Percentiles rank a stretch among this genome's conserved stretches.
These are phyloP conservation scores for Cryptococcus jaspeensis DNA, from an alignment of 1,284 basidiomycete genomes.

Conservation along the genomic window DNA sequence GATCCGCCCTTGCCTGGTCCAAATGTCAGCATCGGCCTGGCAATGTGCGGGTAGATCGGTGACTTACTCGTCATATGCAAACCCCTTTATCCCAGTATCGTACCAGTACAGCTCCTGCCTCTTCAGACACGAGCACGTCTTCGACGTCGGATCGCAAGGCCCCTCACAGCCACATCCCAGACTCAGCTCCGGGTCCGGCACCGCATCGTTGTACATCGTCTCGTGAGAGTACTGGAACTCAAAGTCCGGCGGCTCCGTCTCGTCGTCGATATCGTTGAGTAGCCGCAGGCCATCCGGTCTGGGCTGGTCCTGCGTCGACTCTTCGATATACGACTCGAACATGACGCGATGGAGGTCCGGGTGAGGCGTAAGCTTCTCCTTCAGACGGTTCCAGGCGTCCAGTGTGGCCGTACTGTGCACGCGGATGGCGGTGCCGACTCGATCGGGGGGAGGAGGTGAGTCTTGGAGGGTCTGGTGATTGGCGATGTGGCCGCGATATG, in stretches of 20 bases:
- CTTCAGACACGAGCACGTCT: constrained; percentile 65
- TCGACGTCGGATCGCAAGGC: constrained; percentile 65
- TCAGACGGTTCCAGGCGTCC: constrained; percentile 25
- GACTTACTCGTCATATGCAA: constrained; percentile 58
- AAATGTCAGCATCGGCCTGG: background rate
- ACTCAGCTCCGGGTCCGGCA: constrained; percentile 66
- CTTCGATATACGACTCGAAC: constrained; percentile 60
- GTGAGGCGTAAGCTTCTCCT: constrained; percentile 19
- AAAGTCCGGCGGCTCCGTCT: constrained; percentile 57
- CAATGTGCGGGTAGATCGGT: background rate
- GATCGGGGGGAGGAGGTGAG: constrained; percentile 20
- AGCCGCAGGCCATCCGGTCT: constrained; percentile 65
- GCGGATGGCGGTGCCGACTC: constrained; percentile 22
- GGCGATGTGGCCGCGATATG: too few relatives aligned
- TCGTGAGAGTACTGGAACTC: constrained; percentile 47
- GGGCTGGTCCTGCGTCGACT: constrained; percentile 64
- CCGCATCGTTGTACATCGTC: constrained; percentile 66
- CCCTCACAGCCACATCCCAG: constrained; percentile 71
- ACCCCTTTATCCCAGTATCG: constrained; percentile 54
- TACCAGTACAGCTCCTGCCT: constrained; percentile 58
- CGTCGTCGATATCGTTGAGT: constrained; percentile 63
- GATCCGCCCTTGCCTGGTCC: constrained; percentile 55
- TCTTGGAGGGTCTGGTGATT: constrained; percentile 10
- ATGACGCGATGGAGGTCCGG: constrained; percentile 48
- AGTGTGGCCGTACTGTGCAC: constrained; percentile 16